Conservation (phyloP, 352 stramenopile genomes). For the Globisporangium abappressorium region DNA sequence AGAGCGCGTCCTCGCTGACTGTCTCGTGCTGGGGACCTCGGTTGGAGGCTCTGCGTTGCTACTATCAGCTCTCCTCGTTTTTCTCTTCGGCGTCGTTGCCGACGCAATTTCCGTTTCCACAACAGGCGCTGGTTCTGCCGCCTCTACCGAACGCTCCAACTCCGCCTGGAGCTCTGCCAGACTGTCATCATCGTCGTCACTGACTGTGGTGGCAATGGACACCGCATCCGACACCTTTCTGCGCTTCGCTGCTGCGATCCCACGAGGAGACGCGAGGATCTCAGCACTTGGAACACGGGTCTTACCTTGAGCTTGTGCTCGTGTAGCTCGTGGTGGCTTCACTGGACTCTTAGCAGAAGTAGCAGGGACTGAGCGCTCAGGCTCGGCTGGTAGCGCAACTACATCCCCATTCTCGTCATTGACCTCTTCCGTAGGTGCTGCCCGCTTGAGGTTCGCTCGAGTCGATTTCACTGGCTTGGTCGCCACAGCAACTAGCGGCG, state of each 20-base stretch:
- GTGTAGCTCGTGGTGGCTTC: slow-evolving; percentile 13
- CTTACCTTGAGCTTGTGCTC: not conserved
- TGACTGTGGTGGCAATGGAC: slow-evolving; percentile 23
- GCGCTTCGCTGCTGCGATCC: not conserved
- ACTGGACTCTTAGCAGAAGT: not conserved
- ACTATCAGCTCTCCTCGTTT: not conserved
- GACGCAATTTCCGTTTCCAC: slow-evolving; percentile 3
- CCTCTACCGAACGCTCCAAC: slow-evolving; percentile 9
- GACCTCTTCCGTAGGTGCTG: not conserved
- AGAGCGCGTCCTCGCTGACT: not conserved
- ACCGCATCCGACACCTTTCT: slow-evolving; percentile 14
- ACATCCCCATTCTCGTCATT: slow-evolving; percentile 7
- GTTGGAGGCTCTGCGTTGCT: not conserved
- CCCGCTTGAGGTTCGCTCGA: not conserved
- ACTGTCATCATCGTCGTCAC: slow-evolving; percentile 19
- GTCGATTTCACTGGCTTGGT: not conserved
- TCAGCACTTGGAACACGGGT: not conserved
- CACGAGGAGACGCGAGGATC: not conserved
- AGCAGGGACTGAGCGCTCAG: not conserved
- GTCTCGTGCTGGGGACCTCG: not conserved
- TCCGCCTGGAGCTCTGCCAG: slow-evolving; percentile 34
- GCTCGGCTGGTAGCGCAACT: slow-evolving; percentile 7
- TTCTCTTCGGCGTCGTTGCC: not conserved
- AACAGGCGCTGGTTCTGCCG: not conserved
- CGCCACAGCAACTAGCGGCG: not conserved